Evolutionary conservation across 225 moss, liverwort and hornwort species (phyloP), one percentile per base, ranked within the genome.

Genomic region (Bryum argenteum): DNA sequence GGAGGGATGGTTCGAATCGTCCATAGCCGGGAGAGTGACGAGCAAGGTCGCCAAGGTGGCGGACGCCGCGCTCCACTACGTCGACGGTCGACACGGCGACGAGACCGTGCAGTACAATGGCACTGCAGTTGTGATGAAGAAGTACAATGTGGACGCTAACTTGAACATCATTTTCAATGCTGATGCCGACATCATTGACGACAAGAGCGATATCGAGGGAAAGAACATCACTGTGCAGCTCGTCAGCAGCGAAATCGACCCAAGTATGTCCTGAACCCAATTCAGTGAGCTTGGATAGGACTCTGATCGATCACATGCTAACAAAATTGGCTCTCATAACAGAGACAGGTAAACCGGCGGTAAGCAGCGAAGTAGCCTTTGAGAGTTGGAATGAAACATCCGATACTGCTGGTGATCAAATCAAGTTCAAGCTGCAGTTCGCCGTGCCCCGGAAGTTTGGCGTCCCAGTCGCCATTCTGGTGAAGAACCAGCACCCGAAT

Each of bases 401-500:
- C 37, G 61, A 54, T 21, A 26, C 28, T 16, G 37, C 37, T 1
- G 8, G 33, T 17, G 61, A 76, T 21, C n/a, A 63, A 9, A 6
- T 79, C 15, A 66, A 53, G 54, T 79, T 79, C 50, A 54, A n/a
- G 10, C 45, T 79, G 6, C 67, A 48, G 20, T 79, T 66, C 68
- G 44, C 47, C 9, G 75, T 80, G 28, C 19, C 80, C 8, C 73
- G 52, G 33, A 65, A 33, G 24, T 88, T 91, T 57, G 87, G 87
- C 1, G 41, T 64, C 58, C 91, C 91, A 0, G 89, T 81, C 33
- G 91, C 89, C 16, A 58, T 89, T 22, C 71, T 89, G 33, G 58
- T 91, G 61, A 78, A 58, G 40, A 91, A 91, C 78, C 59, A 67
- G 1, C 85, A 88, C 70, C 87, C 78, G 24, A 72, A 78, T 42